phyloP scores from a whole-genome alignment of 768 basidiomycete species.

The Hygrophorus russula region DNA sequence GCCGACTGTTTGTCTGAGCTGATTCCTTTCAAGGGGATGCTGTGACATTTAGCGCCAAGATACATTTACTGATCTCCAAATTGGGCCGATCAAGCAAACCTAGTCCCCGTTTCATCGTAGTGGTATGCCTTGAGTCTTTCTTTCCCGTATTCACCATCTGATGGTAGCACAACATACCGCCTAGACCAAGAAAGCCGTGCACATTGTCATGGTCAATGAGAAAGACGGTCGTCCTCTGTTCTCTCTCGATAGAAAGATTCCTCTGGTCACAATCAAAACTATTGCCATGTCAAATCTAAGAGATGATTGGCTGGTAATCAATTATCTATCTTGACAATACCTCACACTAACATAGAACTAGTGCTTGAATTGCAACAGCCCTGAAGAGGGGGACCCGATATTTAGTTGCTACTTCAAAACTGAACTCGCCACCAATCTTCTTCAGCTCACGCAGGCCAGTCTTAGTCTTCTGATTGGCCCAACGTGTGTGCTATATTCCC shows the following conservation, averaged over 20 bases:
- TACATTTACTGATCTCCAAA: conserved; percentile 79
- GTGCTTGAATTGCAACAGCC: conserved; percentile 66
- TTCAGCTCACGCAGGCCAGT: conserved; percentile 70
- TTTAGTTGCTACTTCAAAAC: conserved; percentile 94
- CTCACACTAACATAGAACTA: conserved; percentile 15
- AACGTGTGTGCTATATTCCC: conserved; percentile 37
- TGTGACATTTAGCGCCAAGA: conserved; percentile 76
- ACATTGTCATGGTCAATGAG: conserved; percentile 53
- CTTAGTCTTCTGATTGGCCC: conserved; percentile 67
- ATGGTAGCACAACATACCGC: conserved; percentile 3
- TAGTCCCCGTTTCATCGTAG: conserved; percentile 79
- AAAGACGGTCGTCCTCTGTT: conserved; percentile 53
- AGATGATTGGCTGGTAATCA: conserved; percentile 88
- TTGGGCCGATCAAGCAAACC: conserved; percentile 80
- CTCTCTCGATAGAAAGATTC: conserved; percentile 77
- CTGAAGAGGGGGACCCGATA: conserved; percentile 92
- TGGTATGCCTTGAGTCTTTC: conserved; percentile 46
- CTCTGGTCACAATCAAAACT: conserved; percentile 76
- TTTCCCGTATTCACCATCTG: background rate
- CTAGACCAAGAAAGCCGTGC: conserved; percentile 77
- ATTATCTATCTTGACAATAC: background rate
- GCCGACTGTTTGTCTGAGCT: background rate
- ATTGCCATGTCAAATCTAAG: conserved; percentile 81
- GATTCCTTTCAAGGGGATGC: conserved; percentile 44
- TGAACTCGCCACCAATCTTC: conserved; percentile 73